These are phyloP conservation scores for Tirmania nivea DNA, from an alignment of 495 filamentous ascomycete species.

Conservation along the genomic window DNA sequence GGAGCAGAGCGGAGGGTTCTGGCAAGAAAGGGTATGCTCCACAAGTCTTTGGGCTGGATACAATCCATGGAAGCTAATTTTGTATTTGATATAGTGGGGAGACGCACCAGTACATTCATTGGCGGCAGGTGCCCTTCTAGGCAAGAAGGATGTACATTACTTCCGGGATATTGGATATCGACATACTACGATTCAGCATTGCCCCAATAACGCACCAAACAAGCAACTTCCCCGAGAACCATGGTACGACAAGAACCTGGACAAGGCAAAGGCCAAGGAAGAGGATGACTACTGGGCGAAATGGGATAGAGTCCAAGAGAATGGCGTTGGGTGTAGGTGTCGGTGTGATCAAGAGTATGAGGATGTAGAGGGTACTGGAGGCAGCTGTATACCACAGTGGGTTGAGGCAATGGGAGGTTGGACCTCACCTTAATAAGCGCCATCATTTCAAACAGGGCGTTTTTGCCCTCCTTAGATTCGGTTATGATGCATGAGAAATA, in stretches of 20 bases:
- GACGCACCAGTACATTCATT: conserved; percentile 98
- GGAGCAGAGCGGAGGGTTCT: conserved; percentile 94
- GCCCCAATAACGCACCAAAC: conserved; percentile 84
- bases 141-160: conserved; percentile 77
- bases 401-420: conserved; percentile 93
- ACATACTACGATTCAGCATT: conserved; percentile 97
- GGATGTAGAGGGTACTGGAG: conserved; percentile 91
- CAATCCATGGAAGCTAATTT: neutral
- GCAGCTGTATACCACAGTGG: conserved; percentile 89
- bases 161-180: conserved; percentile 98
- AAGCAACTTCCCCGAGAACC: conserved; percentile 65
- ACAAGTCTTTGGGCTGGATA: neutral
- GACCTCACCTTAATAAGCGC: conserved; percentile 28
- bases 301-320: conserved; percentile 71
- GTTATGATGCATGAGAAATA: too few species aligned
- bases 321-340: conserved; percentile 92
- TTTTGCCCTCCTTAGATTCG: too few species aligned
- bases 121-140: conserved; percentile 70
- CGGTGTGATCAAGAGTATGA: conserved; percentile 96
- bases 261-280: conserved; percentile 54
- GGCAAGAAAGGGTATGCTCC: conserved; percentile 78
- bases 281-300: conserved; percentile 95
- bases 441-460: too few species aligned
- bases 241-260: conserved; percentile 65
- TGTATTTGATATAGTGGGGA: conserved; percentile 53